Evolutionary conservation across 2,329 filamentous ascomycete genomes (phyloP).

Genomic region (Penicillium digitatum): DNA sequence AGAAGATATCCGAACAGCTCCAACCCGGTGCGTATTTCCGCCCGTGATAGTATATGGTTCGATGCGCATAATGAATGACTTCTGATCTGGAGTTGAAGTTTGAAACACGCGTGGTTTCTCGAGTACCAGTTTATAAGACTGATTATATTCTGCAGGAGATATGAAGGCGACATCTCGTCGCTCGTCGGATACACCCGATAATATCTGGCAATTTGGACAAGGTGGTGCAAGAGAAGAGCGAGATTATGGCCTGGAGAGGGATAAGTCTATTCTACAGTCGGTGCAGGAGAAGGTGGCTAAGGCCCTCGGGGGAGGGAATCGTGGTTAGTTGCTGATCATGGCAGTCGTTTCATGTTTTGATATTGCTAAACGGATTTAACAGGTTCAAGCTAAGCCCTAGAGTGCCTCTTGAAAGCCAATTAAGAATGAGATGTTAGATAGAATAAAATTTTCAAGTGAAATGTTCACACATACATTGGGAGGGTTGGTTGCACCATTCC

Average conservation of each 20-base stretch:
- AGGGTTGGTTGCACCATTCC: background rate
- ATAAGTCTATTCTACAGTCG: constrained; percentile 14
- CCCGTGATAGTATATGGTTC: background rate
- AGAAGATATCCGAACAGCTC: constrained; percentile 16
- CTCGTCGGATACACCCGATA: constrained; percentile 18
- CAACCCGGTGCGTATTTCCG: constrained; percentile 20
- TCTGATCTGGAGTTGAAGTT: background rate
- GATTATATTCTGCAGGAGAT: constrained; percentile 12
- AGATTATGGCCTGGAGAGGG: constrained; percentile 2
- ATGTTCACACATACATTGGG: background rate
- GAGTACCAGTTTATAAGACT: background rate
- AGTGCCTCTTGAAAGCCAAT: background rate
- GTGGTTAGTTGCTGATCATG: constrained; percentile 10
- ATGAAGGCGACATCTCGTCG: constrained; percentile 16
- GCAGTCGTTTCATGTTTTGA: background rate
- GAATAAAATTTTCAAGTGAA: background rate
- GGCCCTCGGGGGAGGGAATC: constrained; percentile 25
- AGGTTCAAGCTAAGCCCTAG: background rate
- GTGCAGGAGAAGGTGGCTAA: constrained; percentile 26
- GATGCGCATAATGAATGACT: background rate
- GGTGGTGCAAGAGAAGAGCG: constrained; percentile 1
- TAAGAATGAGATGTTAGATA: background rate
- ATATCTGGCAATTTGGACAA: constrained; percentile 8
- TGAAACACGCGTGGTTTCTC: background rate
- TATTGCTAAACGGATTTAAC: background rate